A percentile compares a stretch with the other conserved stretches of the same genome.
phyloP scores from a whole-genome alignment of 371 early-diverging fungal genomes.

The Haplosporangium sp. region DNA sequence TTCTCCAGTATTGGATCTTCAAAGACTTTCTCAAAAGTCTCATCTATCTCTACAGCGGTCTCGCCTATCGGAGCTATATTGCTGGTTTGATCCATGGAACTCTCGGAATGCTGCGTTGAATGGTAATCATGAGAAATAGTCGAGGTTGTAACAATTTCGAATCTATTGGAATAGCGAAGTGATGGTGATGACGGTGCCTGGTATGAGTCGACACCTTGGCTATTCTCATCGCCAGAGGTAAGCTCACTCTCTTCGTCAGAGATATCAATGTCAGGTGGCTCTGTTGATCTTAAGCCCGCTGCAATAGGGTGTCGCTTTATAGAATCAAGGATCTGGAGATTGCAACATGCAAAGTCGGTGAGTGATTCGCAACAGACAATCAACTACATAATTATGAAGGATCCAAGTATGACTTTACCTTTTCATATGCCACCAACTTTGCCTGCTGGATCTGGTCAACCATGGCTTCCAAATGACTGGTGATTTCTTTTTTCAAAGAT shows the following conservation, averaged over 20 bases:
- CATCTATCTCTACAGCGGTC: too few species aligned
- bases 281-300: conserved; percentile 4
- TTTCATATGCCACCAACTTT: conserved; percentile 25
- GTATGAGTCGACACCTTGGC: conserved; percentile 5
- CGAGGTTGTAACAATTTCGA: neutral
- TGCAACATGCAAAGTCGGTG: neutral
- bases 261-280: neutral
- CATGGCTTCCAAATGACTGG: conserved; percentile 28
- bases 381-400: neutral
- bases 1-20: neutral
- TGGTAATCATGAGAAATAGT: neutral
- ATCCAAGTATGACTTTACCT: conserved; percentile 19
- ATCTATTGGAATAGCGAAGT: conserved; percentile 18
- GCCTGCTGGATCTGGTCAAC: conserved; percentile 30
- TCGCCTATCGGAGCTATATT: neutral
- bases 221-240: neutral
- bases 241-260: conserved; percentile 4
- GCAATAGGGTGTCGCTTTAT: conserved; percentile 21
- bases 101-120: neutral
- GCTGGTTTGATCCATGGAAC: neutral
- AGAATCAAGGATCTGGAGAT: conserved; percentile 29
- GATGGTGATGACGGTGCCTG: conserved; percentile 25
- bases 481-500: conserved; percentile 17
- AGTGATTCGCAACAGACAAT: neutral
- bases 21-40: neutral